Evolutionary conservation across 345 rosid genomes (phyloP).

Genomic region (Rhizophora mangle): DNA sequence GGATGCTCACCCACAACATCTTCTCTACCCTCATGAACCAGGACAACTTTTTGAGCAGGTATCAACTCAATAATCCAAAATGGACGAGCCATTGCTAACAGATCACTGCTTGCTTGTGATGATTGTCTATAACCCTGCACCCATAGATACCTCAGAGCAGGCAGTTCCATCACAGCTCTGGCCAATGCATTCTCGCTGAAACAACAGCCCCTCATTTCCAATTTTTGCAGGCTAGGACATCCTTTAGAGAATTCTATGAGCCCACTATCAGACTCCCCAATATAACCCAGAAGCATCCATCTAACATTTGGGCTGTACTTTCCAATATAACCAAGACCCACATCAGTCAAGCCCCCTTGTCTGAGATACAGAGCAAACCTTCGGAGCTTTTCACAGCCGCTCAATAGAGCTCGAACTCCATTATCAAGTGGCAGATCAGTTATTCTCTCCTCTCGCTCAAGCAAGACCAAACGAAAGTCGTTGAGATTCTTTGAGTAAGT

Average conservation of each 20-base stretch:
- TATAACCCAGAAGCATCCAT: conserved; percentile 95
- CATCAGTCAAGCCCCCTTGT: conserved; percentile 74
- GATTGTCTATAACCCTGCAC: conserved; percentile 87
- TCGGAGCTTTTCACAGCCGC: conserved; percentile 72
- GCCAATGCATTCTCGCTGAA: conserved; percentile 82
- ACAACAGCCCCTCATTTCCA: conserved; percentile 94
- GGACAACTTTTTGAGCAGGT: conserved; percentile 43
- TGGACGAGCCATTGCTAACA: conserved; percentile 77
- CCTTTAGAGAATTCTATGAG: conserved; percentile 73
- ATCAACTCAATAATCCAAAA: conserved; percentile 95
- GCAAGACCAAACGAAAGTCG: conserved; percentile 90
- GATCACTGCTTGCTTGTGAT: conserved; percentile 38
- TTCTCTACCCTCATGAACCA: conserved; percentile 31
- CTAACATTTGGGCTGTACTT: conserved; percentile 68
- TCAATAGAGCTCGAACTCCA: conserved; percentile 83
- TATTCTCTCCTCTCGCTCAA: conserved; percentile 67
- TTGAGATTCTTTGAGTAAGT: conserved; percentile 59
- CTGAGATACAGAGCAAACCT: conserved; percentile 85
- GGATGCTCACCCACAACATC: conserved; percentile 50
- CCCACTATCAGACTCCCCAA: conserved; percentile 79
- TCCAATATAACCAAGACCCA: conserved; percentile 78
- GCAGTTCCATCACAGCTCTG: conserved; percentile 51
- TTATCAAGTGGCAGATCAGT: conserved; percentile 86
- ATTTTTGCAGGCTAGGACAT: conserved; percentile 80
- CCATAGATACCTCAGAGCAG: conserved; percentile 89